Evolutionary conservation across 495 filamentous ascomycete species (phyloP), one percentile per base, ranked within the genome.

Genomic region (Penicillium maclennaniae): DNA sequence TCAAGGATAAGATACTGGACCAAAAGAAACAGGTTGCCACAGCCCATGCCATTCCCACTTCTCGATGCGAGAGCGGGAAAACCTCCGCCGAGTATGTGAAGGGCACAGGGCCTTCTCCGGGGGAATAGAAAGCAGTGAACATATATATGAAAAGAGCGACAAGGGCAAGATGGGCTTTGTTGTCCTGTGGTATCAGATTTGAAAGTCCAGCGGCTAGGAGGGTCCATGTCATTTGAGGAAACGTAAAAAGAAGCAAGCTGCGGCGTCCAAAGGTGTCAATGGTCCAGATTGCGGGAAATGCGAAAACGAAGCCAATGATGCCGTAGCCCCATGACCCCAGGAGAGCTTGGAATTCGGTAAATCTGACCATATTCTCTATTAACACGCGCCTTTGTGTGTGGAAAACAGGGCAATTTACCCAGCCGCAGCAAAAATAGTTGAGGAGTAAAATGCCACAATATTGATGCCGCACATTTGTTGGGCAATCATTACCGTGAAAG

Each of bases 211-310:
- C 86, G 3, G 82, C 84, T 0, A 92, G 75, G 9, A 92, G 71
- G 21, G 86, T 86, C 86, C 87, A 89, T 31, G 78, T 83, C 89
- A 93, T 92, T 41, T 91, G 77, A 0, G 89, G 90, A 68, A 92
- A 92, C 10, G 90, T 95, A 67, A 91, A 88, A 6, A 93, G 79
- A 1, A 93, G 79, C 1, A 95, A 77, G 15, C 77, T 75, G 20
- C 90, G 82, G 31, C 90, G 85, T 9, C 90, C 90, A 44, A 84
- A 92, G 9, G 86, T 91, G 68, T 95, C 90, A 57, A 95, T 95
- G 7, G 88, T 91, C 73, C 79, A 88, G 26, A 95, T 77, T 6
- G 89, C 89, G 1, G 89, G 89, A 71, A 83, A 88, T 43, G 88
- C 87, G 58, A 93, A 93, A n/a, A 87, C 42, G 67, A 88, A 92